Base-by-base conservation (phyloP, 2,329 filamentous ascomycete species). In the Remersonia thermophila region DNA sequence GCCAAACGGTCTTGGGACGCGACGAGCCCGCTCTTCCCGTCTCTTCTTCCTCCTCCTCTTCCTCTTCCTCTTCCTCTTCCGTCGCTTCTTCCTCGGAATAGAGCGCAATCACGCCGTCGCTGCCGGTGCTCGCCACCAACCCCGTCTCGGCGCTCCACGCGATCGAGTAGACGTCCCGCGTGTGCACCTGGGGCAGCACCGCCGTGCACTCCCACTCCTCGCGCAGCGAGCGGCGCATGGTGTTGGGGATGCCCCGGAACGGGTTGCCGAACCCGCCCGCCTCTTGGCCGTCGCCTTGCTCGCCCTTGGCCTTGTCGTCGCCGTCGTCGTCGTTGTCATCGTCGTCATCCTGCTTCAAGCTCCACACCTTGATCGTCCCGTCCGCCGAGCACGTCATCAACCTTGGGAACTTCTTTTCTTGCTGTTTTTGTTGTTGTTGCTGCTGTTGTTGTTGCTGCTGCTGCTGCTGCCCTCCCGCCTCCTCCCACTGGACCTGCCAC, bases 301-400 rank as follows among this genome's bases (percentile, higher is more conserved):
- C 39, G 43, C 1, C 43, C 43, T 28, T 39, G 35, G 2, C 37
- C 42, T 1, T 41, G 5, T 23, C 20, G 20, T 23, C 20, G 5
- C 20, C 44, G 28, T 35, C 38, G n/a, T 41, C 50, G 2, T 57
- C 59, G 0, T 54, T 61, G 23, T 57, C 61, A n/a, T 63, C 65
- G 2, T 60, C 63, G 1, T 72, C 67, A 2, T 67, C 65, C 38
- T 69, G 59, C 61, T 71, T 65, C 35, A 83, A 61, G 30, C 71
- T 69, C 91, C 91, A 98, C 33, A 96, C 62, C 10, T 83, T 69
- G 13, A 94, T 73, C 0, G 75, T 84, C 39, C 68, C 63, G 51
- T 98, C 91, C 41, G 93, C 86, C 1, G 84, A 93, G 56, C 77
- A 86, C n/a, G 81, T 87, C 34, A 85, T 62, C 26, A 96, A 60